Evolutionary conservation across 495 filamentous ascomycete genomes (phyloP), one percentile per base, ranked within the genome.

Genomic region (Penicillium silybi): DNA sequence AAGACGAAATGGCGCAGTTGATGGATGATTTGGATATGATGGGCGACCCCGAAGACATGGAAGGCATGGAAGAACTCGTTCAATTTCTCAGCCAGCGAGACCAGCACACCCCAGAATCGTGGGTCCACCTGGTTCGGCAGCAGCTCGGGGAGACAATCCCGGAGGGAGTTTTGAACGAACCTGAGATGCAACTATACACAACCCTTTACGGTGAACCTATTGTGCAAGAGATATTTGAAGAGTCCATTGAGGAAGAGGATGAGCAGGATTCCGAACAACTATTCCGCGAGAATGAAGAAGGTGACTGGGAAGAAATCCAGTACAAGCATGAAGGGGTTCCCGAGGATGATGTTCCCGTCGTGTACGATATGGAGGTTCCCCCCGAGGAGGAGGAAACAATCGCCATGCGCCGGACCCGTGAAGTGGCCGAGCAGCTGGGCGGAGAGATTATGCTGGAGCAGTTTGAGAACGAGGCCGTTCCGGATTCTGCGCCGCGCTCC

Each of bases 101-200:
- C 44, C 56, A 58, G 45, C 58, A 68, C 70, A 79, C 41, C 66
- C 48, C 81, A 52, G 88, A 91, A 59, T 71, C 70, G 2, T 75
- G 86, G 44, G 89, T 89, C 44, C 81, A 84, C 20, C 67, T 80
- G 41, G 85, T 91, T 18, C 78, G 86, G 57, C 82, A 87, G 55
- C 74, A 79, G 10, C 95, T 89, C 66, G 88, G 92, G 38, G 82
- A 93, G 56, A 82, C 75, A 1, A 68, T 97, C 9, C 93, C 93
- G 0, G 78, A 84, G n/a, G 85, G 79, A 15, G 79, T 86, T 49
- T 65, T 98, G 40, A 79, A 80, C 15, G 74, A 77, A 4, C 76
- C 84, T 25, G 92, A 95, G 63, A 84, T 87, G 41, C 69, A 70
- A 37, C 61, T 96, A 2, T 97, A 96, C 62, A 83, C 85, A 50